Base-by-base conservation (phyloP, 805 yeast species). In the Schwanniomyces occidentalis region DNA sequence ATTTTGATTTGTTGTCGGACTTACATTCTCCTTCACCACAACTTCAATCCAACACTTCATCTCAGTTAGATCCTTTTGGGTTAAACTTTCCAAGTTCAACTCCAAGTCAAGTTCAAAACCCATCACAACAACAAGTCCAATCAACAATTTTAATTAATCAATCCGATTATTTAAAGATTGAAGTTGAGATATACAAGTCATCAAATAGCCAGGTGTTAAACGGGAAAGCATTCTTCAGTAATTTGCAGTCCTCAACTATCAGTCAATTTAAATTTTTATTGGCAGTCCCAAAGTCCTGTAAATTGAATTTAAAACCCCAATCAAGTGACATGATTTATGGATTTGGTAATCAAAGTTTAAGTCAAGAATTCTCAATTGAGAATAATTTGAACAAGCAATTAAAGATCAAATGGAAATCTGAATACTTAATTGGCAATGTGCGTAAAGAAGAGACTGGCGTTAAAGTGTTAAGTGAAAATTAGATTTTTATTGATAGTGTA, bases 361-460 rank as follows among this genome's bases (percentile, higher is more conserved):
- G 65, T 4, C 93, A 85, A 58, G 66, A 61, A 21, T 68, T 77
- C 32, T 51, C 58, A 1, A 56, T 60, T 22, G 71, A 65, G 32
- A 67, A 61, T 45, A 48, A 60, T 6, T 34, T 40, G 16, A 45
- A 51, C 24, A 69, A 63, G 47, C 56, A 54, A 16, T 62, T 83
- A 46, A 85, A 84, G 58, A 69, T 87, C 39, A 83, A 86, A 57
- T 87, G 90, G 91, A 85, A 82, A 56, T 71, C 75, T 16, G 75
- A 75, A 37, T 86, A 76, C 54, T 47, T 51, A 8, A 53, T 71
- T 7, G 75, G 73, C 34, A 76, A 79, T n/a, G 53, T 56, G 15
- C 55, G 58, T 6, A 59, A 58, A 14, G 81, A 75, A 46, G 84
- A 79, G 44, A 71, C 79, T 7, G 87, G 88, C 6, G 78, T 80